phyloP scores from a whole-genome alignment of 2,329 filamentous ascomycete species.

The Salinomyces thailandicus region DNA sequence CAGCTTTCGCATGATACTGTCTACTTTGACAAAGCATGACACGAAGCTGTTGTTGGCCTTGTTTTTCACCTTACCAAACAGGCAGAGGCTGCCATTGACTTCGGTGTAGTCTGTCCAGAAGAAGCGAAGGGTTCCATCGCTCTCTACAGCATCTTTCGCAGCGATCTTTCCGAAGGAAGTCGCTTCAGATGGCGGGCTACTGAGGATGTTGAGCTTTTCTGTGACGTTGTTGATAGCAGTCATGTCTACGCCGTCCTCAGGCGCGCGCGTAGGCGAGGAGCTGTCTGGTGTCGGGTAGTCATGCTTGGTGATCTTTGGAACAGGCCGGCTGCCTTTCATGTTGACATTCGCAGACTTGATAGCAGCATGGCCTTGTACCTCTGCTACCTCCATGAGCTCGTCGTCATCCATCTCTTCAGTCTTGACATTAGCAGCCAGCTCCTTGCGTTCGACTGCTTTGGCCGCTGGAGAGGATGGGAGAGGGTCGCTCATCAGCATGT shows the following conservation, averaged over 20 bases:
- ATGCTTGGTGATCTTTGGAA: slow-evolving; percentile 60
- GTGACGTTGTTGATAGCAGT: slow-evolving; percentile 83
- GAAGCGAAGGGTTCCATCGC: slow-evolving; percentile 82
- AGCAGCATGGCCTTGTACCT: slow-evolving; percentile 54
- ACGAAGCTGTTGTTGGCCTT: slow-evolving; percentile 68
- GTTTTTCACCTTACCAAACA: slow-evolving; percentile 93
- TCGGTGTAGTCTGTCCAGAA: slow-evolving; percentile 98
- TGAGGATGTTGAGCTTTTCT: slow-evolving; percentile 74
- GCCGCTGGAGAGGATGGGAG: slow-evolving; percentile 66
- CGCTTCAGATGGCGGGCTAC: slow-evolving; percentile 57
- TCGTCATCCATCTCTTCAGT: slow-evolving; percentile 60
- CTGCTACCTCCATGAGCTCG: slow-evolving; percentile 74
- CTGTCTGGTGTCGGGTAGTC: slow-evolving; percentile 59
- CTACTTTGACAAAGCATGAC: slow-evolving; percentile 91
- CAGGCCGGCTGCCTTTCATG: slow-evolving; percentile 66
- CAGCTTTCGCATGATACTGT: slow-evolving; percentile 85
- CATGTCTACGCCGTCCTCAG: slow-evolving; percentile 53
- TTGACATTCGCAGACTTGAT: slow-evolving; percentile 66
- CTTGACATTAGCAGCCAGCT: slow-evolving; percentile 59
- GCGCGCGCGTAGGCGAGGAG: slow-evolving; percentile 61
- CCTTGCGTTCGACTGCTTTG: slow-evolving; percentile 29
- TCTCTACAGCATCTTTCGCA: slow-evolving; percentile 76
- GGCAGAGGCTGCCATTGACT: slow-evolving; percentile 76
- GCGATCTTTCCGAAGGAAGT: slow-evolving; percentile 68
- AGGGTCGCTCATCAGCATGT: slow-evolving; percentile 66